Evolutionary conservation across 768 basidiomycete species (phyloP), one percentile per base, ranked within the genome.

Genomic region (Suillus weaverae): DNA sequence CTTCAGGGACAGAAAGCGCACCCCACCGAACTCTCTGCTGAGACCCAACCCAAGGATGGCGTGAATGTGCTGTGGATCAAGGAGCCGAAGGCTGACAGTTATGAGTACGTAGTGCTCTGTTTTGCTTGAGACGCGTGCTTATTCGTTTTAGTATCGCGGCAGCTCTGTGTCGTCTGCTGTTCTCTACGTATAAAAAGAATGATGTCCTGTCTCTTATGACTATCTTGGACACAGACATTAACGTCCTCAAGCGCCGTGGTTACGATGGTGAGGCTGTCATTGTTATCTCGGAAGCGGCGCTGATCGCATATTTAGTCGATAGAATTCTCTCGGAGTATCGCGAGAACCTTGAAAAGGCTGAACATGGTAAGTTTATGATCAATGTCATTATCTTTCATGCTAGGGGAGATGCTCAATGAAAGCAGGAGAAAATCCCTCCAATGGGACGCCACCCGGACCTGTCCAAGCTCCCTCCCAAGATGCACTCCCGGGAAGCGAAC

Each of bases 141-240:
- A 60, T 53, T 41, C 61, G 46, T 48, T 67, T n/a, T 55, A 94
- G 93, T 73, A 88, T 97, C 9, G 89, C 95, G 0, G 87, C 87
- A 1, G 88, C 91, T 0, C 80, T 97, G 20, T 92, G 92, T 73
- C 86, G 87, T 13, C 76, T 89, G 6, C 77, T 96, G 36, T 91
- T 97, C 68, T 84, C 88, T 60, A 80, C 85, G 1, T 87, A 89
- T 2, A 89, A 90, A 74, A 84, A 88, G 20, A 92, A 94, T 70
- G 95, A 98, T 72, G 88, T 91, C 0, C 79, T 97, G 16, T 76
- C 97, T 10, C 88, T 97, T 66, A 90, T 92, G 85, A 96, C 94
- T 0, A 92, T 98, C 54, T 81, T 98, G 20, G 91, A 92, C 0
- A 96, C 95, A 0, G 90, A 94, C 63, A 75, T 97, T n/a, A 82